Evolutionary conservation across 1,284 basidiomycete genomes (phyloP), one percentile per base, ranked within the genome.

Genomic region (Porodaedalea pini): DNA sequence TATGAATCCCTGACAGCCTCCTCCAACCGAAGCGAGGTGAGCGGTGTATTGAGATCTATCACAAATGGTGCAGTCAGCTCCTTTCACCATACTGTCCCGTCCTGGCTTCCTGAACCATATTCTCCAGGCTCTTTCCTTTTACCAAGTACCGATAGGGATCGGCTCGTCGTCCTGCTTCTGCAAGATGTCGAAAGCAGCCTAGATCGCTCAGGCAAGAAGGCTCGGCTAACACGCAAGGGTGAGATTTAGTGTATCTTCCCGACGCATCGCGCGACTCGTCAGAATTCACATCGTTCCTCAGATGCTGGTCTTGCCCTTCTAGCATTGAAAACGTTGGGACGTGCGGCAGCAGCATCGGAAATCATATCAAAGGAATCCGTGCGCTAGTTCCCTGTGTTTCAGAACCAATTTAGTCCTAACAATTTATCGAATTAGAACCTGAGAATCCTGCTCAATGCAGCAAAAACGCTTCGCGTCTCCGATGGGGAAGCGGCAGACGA

Each of bases 311-410:
- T 73, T 27, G 90, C 88, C 15, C 73, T 94, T 1, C 73, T 82
- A 34, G 83, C 88, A 0, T 68, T 94, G 61, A 94, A 94, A 71
- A 82, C 79, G 2, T 76, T 94, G 2, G 89, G 88, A 19, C 85
- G 87, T 65, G 80, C 85, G 57, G 83, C 82, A 0, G 73, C 81
- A 4, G 89, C 87, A 11, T 91, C 92, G 7, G 72, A 77, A 54
- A 73, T 83, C 43, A 76, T 94, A 23, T 78, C 83, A 8, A 75
- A 73, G 2, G 63, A 86, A 82, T 65, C 73, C 88, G 54, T 78
- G 76, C 4, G 71, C 73, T 68, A 3, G 63, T 86, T 21, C 49
- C 17, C 49, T 31, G 21, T 48, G 32, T 32, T 29, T 15, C 13
- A 27, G 13, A 43, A 5, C 13, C 13, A 15, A 37, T 41, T 15